phyloP scores from a whole-genome alignment of 2,329 filamentous ascomycete species.

The Fusarium sp. region DNA sequence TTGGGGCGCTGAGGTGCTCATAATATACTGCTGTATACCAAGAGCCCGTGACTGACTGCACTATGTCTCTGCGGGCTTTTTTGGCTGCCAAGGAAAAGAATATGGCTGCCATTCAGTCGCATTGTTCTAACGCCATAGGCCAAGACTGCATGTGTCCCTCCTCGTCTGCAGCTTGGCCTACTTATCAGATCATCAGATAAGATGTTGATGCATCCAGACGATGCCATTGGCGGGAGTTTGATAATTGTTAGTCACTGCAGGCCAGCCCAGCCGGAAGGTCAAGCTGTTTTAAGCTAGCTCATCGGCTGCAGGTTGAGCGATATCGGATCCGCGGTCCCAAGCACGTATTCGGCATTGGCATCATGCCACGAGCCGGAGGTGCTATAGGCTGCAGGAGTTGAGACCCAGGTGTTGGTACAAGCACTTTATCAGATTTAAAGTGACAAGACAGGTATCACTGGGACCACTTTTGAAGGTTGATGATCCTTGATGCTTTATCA shows the following conservation, averaged over 20 bases:
- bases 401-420: background rate
- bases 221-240: constrained; percentile 7
- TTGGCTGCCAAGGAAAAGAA: constrained; percentile 15
- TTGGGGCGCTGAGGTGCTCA: constrained; percentile 11
- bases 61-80: constrained; percentile 22
- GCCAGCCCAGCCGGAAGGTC: too few relatives aligned
- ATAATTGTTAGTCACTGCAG: background rate
- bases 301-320: constrained; percentile 7
- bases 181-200: constrained; percentile 48
- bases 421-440: background rate
- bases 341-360: constrained; percentile 26
- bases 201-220: constrained; percentile 33
- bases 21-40: constrained; percentile 26
- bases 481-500: background rate
- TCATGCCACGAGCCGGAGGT: constrained; percentile 16
- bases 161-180: constrained; percentile 1
- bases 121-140: too few relatives aligned
- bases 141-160: too few relatives aligned
- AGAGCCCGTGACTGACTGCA: background rate
- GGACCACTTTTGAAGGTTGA: background rate
- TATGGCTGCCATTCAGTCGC: background rate
- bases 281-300: constrained; percentile 1
- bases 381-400: background rate
- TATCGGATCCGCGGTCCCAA: constrained; percentile 22
- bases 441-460: background rate